Conservation (phyloP, 2,329 filamentous ascomycete species). For the Hortaea werneckii region DNA sequence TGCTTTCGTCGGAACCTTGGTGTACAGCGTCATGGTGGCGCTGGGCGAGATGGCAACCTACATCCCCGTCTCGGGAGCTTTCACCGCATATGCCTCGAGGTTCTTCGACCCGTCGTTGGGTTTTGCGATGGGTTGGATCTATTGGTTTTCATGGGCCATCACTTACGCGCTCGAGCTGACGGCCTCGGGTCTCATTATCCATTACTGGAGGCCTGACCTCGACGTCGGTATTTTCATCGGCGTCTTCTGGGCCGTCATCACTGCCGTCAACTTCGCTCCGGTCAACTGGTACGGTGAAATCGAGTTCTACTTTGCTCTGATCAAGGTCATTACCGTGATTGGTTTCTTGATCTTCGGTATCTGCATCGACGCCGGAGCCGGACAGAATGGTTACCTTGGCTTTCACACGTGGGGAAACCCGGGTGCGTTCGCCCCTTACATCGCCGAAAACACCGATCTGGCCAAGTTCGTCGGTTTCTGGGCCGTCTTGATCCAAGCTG, state of each 20-base stretch:
- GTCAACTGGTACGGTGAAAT: slow-evolving; percentile 44
- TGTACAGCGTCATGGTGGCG: slow-evolving; percentile 39
- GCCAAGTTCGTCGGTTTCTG: slow-evolving; percentile 40
- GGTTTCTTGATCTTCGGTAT: slow-evolving; percentile 35
- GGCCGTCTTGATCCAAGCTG: slow-evolving; percentile 46
- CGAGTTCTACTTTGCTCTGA: slow-evolving; percentile 44
- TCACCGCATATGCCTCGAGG: slow-evolving; percentile 40
- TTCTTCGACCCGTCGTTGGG: slow-evolving; percentile 37
- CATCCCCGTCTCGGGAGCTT: slow-evolving; percentile 47
- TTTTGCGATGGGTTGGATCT: slow-evolving; percentile 40
- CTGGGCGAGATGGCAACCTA: slow-evolving; percentile 51
- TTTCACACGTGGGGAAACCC: slow-evolving; percentile 39
- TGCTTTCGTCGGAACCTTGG: slow-evolving; percentile 35
- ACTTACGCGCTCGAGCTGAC: slow-evolving; percentile 30
- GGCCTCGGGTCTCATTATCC: slow-evolving; percentile 29
- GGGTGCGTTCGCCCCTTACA: slow-evolving; percentile 29
- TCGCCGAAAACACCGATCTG: slow-evolving; percentile 18
- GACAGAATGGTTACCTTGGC: slow-evolving; percentile 49
- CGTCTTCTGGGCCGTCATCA: slow-evolving; percentile 26
- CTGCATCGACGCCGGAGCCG: slow-evolving; percentile 31
- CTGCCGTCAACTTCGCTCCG: slow-evolving; percentile 41
- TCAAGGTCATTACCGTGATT: slow-evolving; percentile 43
- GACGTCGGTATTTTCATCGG: slow-evolving; percentile 31
- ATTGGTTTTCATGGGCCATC: slow-evolving; percentile 35
- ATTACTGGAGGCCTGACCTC: slow-evolving; percentile 31